phyloP scores from a whole-genome alignment of 2,329 filamentous ascomycete species.

The Pseudogymnoascus sp. region DNA sequence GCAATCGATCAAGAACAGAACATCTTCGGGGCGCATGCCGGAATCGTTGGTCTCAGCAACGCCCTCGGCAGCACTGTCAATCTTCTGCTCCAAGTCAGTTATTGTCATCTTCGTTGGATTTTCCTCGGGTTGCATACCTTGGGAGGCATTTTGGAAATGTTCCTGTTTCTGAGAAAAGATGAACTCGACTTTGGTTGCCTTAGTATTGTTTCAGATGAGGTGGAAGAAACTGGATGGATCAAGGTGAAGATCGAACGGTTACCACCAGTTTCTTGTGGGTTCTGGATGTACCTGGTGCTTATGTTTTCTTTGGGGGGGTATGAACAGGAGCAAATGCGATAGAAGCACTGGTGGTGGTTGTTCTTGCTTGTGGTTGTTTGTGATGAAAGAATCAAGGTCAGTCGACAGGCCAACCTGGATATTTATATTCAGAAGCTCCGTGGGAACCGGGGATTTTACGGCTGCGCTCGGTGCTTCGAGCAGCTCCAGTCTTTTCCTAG shows the following conservation, averaged over 20 bases:
- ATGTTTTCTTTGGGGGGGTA: neutral
- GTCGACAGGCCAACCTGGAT: neutral
- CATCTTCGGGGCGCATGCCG: conserved; percentile 15
- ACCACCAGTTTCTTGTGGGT: neutral
- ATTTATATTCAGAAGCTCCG: neutral
- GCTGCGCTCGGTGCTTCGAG: neutral
- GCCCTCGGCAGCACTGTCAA: neutral
- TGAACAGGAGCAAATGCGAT: neutral
- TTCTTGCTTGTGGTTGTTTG: neutral
- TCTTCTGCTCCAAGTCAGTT: neutral
- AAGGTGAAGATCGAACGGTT: neutral
- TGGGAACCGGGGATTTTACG: neutral
- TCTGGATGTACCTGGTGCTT: neutral
- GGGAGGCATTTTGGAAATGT: neutral
- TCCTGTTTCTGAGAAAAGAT: neutral
- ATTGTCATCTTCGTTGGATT: neutral
- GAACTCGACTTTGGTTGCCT: neutral
- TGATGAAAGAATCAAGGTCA: neutral
- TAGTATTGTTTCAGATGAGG: neutral
- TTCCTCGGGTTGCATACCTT: neutral
- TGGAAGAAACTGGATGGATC: neutral
- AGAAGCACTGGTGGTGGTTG: neutral
- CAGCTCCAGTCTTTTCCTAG: neutral
- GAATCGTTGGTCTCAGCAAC: neutral
- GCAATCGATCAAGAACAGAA: conserved; percentile 21